Base-by-base conservation (phyloP, 2,329 filamentous ascomycete species). In the Thielaviopsis cerberus region DNA sequence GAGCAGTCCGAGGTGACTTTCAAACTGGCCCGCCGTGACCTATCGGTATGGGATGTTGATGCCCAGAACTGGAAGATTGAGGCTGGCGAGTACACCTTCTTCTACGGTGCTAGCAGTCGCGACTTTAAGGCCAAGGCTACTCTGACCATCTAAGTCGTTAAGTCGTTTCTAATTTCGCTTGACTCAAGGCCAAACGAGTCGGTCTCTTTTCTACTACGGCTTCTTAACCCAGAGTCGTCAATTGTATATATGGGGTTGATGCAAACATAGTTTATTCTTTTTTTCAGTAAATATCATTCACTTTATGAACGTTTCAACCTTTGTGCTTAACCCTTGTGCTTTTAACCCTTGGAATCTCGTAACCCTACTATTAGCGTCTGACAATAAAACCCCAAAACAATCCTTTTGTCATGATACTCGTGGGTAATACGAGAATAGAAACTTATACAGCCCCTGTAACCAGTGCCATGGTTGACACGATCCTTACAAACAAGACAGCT, bases 11-110 rank as follows among this genome's bases (percentile, higher is more conserved):
- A 69, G 0, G 69, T 82, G 0, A 67, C 64, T 0, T 78, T 86
- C 58, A 66, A 71, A 24, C 65, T 86, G 48, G 82, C 74, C 22
- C 73, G 83, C 45, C 75, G 81, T 61, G 82, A 86, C 64, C 64
- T 86, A 54, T 85, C 81, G 66, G 72, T 80, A 23, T 86, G 83
- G 83, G 80, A 85, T 65, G 73, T 76, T 4, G 69, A 66, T 1
- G 73, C 72, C 26, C 81, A 85, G 69, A 76, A 77, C 63, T 86
- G 82, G 83, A 70, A 71, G 51, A 64, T 81, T 58, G 71, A 70
- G 57, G 67, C 65, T 20, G 76, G 75, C 0, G 65, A 67, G 13
- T 77, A 76, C 59, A 63, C 61, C 3, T 58, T 79, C 6, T 72
- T 65, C 57, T 71, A 77, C 5, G 76, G 76, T 0, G 69, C 69